These are phyloP conservation scores for Cyamopsis tetragonoloba DNA, from an alignment of 306 rosid species.

Conservation along the genomic window DNA sequence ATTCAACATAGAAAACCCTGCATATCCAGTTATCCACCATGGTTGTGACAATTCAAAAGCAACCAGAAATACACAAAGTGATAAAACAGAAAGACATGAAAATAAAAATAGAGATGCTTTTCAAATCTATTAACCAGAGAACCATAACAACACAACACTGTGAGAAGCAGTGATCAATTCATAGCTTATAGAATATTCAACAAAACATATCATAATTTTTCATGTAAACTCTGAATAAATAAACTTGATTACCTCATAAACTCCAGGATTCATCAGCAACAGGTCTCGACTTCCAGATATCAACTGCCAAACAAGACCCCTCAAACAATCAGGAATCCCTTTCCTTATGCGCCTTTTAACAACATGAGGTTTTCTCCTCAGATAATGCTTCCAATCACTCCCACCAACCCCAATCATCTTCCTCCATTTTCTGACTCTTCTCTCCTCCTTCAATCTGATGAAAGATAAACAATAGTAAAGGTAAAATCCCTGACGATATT, in stretches of 20 bases:
- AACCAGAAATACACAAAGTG: not conserved
- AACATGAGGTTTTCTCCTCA: conserved; percentile 82
- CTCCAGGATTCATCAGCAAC: conserved; percentile 97
- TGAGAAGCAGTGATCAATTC: conserved; percentile 12
- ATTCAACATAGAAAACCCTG: not conserved
- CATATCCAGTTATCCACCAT: not conserved
- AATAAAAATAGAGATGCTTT: not conserved
- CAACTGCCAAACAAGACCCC: conserved; percentile 99
- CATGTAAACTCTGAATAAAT: conserved; percentile 19
- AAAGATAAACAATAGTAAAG: conserved; percentile 1
- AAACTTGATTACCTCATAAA: conserved; percentile 71
- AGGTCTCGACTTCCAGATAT: conserved; percentile 98
- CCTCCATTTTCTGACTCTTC: conserved; percentile 96
- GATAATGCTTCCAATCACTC: conserved; percentile 96
- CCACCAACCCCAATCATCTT: conserved; percentile 99
- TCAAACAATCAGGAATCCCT: conserved; percentile 99
- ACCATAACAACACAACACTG: conserved; percentile 7
- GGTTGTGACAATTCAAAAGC: not conserved
- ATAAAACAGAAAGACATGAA: not conserved
- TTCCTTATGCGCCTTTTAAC: conserved; percentile 93
- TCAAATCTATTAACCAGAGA: conserved; percentile 1
- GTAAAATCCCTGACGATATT: not conserved
- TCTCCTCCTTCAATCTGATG: conserved; percentile 63
- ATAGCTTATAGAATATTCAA: not conserved
- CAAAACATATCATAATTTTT: not conserved